Evolutionary conservation across 2,329 filamentous ascomycete species (phyloP).

Genomic region (Pestalotiopsis sp.): DNA sequence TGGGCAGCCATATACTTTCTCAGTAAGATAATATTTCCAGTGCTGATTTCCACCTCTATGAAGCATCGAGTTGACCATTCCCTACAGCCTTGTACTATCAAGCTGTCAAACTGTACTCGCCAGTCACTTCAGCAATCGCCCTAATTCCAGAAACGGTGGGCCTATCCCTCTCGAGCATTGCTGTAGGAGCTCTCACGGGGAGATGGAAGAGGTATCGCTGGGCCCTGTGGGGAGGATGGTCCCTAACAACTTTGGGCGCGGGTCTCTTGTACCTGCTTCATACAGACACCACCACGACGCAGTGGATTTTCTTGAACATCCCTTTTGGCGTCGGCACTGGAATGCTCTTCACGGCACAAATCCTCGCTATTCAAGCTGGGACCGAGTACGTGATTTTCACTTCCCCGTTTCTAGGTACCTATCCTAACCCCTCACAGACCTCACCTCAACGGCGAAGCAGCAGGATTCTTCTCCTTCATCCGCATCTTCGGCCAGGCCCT

Average conservation of each 20-base stretch:
- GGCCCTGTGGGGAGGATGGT: conserved; percentile 22
- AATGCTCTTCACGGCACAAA: conserved; percentile 66
- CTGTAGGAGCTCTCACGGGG: conserved; percentile 54
- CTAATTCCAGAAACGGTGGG: conserved; percentile 64
- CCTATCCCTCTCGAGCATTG: conserved; percentile 61
- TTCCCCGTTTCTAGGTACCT: no score
- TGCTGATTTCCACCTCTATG: neutral
- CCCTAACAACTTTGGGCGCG: conserved; percentile 57
- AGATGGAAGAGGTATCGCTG: conserved; percentile 18
- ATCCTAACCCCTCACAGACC: conserved; percentile 21
- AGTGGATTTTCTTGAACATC: conserved; percentile 65
- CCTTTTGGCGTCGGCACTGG: conserved; percentile 64
- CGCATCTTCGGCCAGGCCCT: conserved; percentile 66
- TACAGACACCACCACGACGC: conserved; percentile 48
- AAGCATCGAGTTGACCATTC: neutral
- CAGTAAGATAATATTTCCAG: conserved; percentile 13
- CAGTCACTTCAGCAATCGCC: conserved; percentile 58
- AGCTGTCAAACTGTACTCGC: conserved; percentile 54
- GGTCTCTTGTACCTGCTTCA: conserved; percentile 56
- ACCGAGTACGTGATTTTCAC: no score
- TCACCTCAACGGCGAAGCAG: conserved; percentile 53
- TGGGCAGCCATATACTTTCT: conserved; percentile 33
- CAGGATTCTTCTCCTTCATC: conserved; percentile 70
- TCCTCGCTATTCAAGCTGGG: conserved; percentile 65
- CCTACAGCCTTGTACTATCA: conserved; percentile 48